Evolutionary conservation across 257 asterid species (phyloP), one percentile per base, ranked within the genome.

Genomic region (Cynanchum wilfordii): DNA sequence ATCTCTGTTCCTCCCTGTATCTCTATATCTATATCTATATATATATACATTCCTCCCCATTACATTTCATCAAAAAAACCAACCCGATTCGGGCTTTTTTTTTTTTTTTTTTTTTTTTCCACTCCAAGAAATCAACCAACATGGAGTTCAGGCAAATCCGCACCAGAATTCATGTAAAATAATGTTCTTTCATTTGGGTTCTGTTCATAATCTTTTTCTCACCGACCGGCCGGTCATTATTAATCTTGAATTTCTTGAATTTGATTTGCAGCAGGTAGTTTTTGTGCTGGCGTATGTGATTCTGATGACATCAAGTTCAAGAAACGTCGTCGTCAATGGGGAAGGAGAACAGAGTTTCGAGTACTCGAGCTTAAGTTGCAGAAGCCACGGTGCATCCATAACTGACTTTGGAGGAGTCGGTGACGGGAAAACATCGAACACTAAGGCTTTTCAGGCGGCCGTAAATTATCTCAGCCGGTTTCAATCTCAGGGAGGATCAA

Each of bases 371-470:
- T 74, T 79, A 40, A 89, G 79, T 66, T 86, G 97, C 78, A 82
- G 98, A 68, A 78, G 76, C 15, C 89, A 89, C 78, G 73, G 76
- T 7, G 96, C 92, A 0, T 81, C 95, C 1, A 29, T 94, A 73
- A 76, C 89, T 17, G 97, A 95, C 19, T 95, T 95, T 40, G 99
- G 98, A 7, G 99, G 96, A 0, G 85, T 95, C n/a, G 98, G 98
- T 13, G 98, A 92, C 33, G 99, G 99, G 30, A 80, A 62, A 30
- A 95, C 97, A 57, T 85, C 81, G 73, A 95, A 95, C 10, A 92
- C 97, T 0, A 68, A 71, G 62, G 98, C 92, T 16, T 91, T 95
- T 75, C 82, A 78, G 81, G 73, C 86, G 4, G 99, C 98, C 76
- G 44, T 95, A 12, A 84, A 81, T 74, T 73, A 84, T 59, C 87